Evolutionary conservation across 2,329 filamentous ascomycete genomes (phyloP), one percentile per base, ranked within the genome.

Genomic region (Penicillium sp.): DNA sequence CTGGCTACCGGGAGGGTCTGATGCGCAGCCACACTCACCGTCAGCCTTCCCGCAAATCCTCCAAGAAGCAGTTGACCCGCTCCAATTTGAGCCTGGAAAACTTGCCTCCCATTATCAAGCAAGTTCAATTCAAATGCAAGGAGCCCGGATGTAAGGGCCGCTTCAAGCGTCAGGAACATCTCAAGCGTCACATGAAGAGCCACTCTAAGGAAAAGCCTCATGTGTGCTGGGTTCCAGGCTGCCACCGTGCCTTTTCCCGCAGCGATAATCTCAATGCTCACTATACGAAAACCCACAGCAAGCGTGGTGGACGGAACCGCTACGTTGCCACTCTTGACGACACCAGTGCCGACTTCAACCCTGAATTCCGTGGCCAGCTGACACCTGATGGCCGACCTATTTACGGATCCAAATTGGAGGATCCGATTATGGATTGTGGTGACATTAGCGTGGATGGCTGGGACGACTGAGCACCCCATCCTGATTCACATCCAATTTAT

Each of bases 101-200:
- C 50, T 55, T 77, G 3, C 74, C 75, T 0, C 62, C 72, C 0
- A 72, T 75, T 44, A 76, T 77, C 45, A 74, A 74, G 50, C 71
- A 76, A 66, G 71, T 80, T 2, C 72, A 75, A 33, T 75, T 78
- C 63, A 70, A 72, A 60, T 77, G 79, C 69, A 71, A 73, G 42
- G 72, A 75, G 47, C 71, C 73, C 2, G 77, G 75, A 8, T 80
- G 79, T 62, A 73, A 73, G 54, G 75, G 75, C 8, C 74, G 74
- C 5, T 82, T 82, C 65, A 78, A 79, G 68, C 68, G 80, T 48
- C 77, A 79, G 58, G 80, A 82, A 60, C 80, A 81, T 55, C 67
- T 81, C 19, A 80, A 80, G 68, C 69, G 80, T 11, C 80, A 82
- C 62, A 76, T 78, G 69, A 78, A 75, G 65, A 80, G 74, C 16